These are phyloP conservation scores for Exophiala phaeomuriformis DNA, from an alignment of 2,329 filamentous ascomycete genomes.

Conservation along the genomic window DNA sequence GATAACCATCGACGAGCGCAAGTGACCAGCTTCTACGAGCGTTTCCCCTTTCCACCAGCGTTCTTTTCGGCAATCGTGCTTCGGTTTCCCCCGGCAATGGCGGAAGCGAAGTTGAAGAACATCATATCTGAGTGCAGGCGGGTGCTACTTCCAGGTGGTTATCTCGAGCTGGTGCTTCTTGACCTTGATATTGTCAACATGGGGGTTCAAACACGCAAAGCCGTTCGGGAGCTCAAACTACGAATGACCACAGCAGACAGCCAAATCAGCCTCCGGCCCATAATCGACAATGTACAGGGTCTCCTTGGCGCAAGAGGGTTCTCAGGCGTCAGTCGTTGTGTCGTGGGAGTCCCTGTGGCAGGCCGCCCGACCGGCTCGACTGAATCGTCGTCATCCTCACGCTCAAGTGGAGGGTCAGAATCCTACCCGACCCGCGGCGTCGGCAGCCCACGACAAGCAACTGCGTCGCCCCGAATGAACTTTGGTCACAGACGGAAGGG, in stretches of 20 bases:
- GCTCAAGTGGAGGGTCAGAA: slow-evolving; percentile 30
- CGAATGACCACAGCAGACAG: slow-evolving; percentile 38
- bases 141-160: slow-evolving; percentile 43
- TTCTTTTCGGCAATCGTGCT: slow-evolving; percentile 42
- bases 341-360: slow-evolving; percentile 44
- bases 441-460: slow-evolving; percentile 18
- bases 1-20: slow-evolving; percentile 29
- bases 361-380: slow-evolving; percentile 39
- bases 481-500: slow-evolving; percentile 27
- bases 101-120: slow-evolving; percentile 38
- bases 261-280: slow-evolving; percentile 41
- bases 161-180: slow-evolving; percentile 43
- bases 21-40: slow-evolving; percentile 35
- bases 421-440: slow-evolving; percentile 29
- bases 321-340: slow-evolving; percentile 44
- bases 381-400: slow-evolving; percentile 33
- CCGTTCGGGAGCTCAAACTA: slow-evolving; percentile 41
- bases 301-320: slow-evolving; percentile 41
- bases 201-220: slow-evolving; percentile 41
- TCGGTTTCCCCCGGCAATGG: slow-evolving; percentile 41
- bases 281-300: slow-evolving; percentile 43
- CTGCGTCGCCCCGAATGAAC: slow-evolving; percentile 19
- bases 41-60: slow-evolving; percentile 42
- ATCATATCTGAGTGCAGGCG: slow-evolving; percentile 44
- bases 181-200: slow-evolving; percentile 47